Evolutionary conservation across 805 yeast species (phyloP).

Genomic region (Zygotorulaspora sp.): DNA sequence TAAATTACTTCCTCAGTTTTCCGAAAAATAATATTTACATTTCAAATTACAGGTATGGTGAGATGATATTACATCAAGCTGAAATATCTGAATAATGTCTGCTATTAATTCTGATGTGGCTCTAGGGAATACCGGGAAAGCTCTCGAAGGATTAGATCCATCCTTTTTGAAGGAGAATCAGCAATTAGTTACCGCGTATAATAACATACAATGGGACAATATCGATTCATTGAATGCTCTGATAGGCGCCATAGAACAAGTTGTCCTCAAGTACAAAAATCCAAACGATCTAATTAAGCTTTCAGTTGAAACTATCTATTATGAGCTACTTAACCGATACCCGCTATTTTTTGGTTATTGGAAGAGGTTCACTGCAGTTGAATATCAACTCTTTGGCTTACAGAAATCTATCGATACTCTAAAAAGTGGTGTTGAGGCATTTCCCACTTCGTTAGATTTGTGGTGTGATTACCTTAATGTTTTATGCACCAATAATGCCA

Average conservation of each 20-base stretch:
- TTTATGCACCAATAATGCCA: slow-evolving; percentile 40
- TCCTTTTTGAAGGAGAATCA: slow-evolving; percentile 29
- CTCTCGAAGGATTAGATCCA: slow-evolving; percentile 20
- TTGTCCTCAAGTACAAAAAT: slow-evolving; percentile 33
- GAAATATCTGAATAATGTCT: slow-evolving; percentile 1
- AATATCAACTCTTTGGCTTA: slow-evolving; percentile 53
- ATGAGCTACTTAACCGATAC: slow-evolving; percentile 45
- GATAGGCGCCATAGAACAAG: slow-evolving; percentile 33
- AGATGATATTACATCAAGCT: too few relatives aligned
- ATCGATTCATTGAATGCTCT: slow-evolving; percentile 40
- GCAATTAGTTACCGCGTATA: slow-evolving; percentile 22
- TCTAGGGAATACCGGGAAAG: neutral
- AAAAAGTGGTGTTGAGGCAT: slow-evolving; percentile 41
- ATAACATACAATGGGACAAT: slow-evolving; percentile 31
- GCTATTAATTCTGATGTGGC: neutral
- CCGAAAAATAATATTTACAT: too few relatives aligned
- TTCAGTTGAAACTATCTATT: slow-evolving; percentile 36
- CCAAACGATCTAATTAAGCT: slow-evolving; percentile 33
- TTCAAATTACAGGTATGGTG: too few relatives aligned
- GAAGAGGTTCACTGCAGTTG: slow-evolving; percentile 55
- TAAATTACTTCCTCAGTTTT: too few relatives aligned
- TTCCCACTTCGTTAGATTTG: slow-evolving; percentile 57
- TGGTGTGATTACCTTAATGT: slow-evolving; percentile 66
- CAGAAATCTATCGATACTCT: slow-evolving; percentile 46
- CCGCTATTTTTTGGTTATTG: slow-evolving; percentile 61